Percentiles rank a stretch among this genome's conserved stretches.
Evolutionary conservation across 257 asterid genomes (phyloP).

Genomic region (Lithospermum erythrorhizon): DNA sequence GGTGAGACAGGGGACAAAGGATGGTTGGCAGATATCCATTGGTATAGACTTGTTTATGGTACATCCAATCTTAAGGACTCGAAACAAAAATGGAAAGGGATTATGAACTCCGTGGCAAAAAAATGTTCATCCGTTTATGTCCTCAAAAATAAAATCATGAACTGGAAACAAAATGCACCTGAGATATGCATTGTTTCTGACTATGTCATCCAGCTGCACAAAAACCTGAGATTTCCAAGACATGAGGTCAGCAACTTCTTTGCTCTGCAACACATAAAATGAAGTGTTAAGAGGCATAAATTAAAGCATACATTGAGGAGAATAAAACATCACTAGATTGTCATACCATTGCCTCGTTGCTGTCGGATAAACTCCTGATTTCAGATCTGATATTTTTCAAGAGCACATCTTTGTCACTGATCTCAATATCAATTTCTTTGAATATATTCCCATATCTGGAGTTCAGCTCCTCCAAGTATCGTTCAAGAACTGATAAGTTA

Average conservation of each 20-base stretch:
- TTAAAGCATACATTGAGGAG: background rate
- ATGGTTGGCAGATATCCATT: no score
- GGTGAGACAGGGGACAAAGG: no score
- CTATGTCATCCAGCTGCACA: constrained; percentile 46
- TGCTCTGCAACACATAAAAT: constrained; percentile 38
- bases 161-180: constrained; percentile 33
- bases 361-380: constrained; percentile 44
- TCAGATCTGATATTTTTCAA: constrained; percentile 55
- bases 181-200: constrained; percentile 54
- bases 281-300: constrained; percentile 6
- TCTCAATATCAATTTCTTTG: constrained; percentile 50
- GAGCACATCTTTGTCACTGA: constrained; percentile 40
- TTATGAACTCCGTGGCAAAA: no score
- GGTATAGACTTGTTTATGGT: no score
- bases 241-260: constrained; percentile 52
- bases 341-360: constrained; percentile 66
- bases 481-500: constrained; percentile 70
- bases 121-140: no score
- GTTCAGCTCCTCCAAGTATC: constrained; percentile 71
- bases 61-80: no score
- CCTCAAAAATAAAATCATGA: no score
- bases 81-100: no score
- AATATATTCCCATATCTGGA: constrained; percentile 57
- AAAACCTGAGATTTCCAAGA: constrained; percentile 80
- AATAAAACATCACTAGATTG: background rate